Base-by-base conservation (phyloP, 176 grass and related monocot species). In the Rhynchospora tenuis region DNA sequence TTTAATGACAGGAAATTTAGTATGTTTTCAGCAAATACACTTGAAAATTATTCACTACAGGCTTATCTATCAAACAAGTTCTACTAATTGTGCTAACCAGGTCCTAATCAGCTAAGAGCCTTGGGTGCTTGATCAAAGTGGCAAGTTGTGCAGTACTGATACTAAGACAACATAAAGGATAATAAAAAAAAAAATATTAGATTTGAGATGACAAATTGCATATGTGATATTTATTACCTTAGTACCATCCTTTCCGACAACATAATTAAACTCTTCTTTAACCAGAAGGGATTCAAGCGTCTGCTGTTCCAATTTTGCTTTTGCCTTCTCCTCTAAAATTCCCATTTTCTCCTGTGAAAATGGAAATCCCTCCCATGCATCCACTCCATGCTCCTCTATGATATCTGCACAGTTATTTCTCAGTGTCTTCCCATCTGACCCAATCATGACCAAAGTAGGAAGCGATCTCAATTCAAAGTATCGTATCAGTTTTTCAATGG, bases 241-340 rank as follows among this genome's bases (percentile, higher is more conserved):
- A 83, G 51, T 16, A 68, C 64, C 91, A 83, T 73, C 75, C 60
- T 93, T 95, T 31, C 91, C 86, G 57, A 98, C 84, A 57, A 98
- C 86, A 85, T 87, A 98, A 72, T 98, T 45, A 59, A 64, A 59
- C 66, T 93, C 88, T 60, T 78, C 86, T 82, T 71, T 84, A 76
- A 95, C 89, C 56, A 98, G 84, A 87, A 98, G 86, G 3, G 92
- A 93, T 81, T 95, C 83, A 68, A 98, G 84, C 0, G 95, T 95
- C 69, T 93, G 95, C 5, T 71, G 51, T 78, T 83, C 95, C 76
- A 46, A 67, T 88, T 84, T 95, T 79, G 80, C 88, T 75, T 84
- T 94, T 24, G 84, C 89, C 81, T 91, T 95, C 82, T 93, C 88
- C 52, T 83, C 88, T 74, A 98, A 87, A 86, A 82, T 57, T 45